Conservation (phyloP, 2,329 filamentous ascomycete species). For the Cladosporium sp. region DNA sequence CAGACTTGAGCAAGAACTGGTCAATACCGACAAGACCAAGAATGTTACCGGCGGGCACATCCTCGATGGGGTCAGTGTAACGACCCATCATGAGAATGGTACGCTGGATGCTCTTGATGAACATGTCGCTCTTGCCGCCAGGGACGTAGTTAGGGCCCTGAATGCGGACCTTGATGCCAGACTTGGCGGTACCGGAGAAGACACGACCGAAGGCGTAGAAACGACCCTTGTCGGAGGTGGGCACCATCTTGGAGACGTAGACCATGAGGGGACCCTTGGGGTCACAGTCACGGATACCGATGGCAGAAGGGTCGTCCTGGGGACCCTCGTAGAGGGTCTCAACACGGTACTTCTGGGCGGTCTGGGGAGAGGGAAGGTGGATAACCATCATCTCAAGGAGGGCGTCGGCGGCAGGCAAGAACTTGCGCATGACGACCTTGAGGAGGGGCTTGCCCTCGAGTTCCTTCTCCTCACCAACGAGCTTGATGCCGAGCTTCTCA, state of each 20-base stretch:
- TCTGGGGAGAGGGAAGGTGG: slow-evolving; percentile 93
- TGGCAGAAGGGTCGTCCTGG: slow-evolving; percentile 83
- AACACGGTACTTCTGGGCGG: slow-evolving; percentile 94
- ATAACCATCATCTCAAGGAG: slow-evolving; percentile 99
- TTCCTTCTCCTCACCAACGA: slow-evolving; percentile 79
- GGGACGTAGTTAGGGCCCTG: slow-evolving; percentile 98
- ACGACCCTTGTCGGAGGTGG: slow-evolving; percentile 98
- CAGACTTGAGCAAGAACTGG: slow-evolving; percentile 99
- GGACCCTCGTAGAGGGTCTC: slow-evolving; percentile 99
- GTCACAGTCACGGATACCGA: slow-evolving; percentile 98
- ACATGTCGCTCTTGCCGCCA: slow-evolving; percentile 98
- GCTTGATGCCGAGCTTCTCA: slow-evolving; percentile 94
- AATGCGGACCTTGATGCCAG: slow-evolving; percentile 99
- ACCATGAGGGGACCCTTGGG: slow-evolving; percentile 98
- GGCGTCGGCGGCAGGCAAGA: slow-evolving; percentile 96
- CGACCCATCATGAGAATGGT: slow-evolving; percentile 99
- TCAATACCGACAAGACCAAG: slow-evolving; percentile 98
- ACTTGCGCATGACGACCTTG: slow-evolving; percentile 98
- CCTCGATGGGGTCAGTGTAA: slow-evolving; percentile 97
- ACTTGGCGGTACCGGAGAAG: slow-evolving; percentile 96
- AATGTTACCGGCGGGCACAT: slow-evolving; percentile 99
- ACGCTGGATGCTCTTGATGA: slow-evolving; percentile 99
- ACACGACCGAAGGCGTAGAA: slow-evolving; percentile 99
- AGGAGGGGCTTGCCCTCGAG: slow-evolving; percentile 97
- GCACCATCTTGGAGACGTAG: slow-evolving; percentile 99